Base-by-base conservation (phyloP, 1,139 yeast species). In the Blastobotrys proliferans region DNA sequence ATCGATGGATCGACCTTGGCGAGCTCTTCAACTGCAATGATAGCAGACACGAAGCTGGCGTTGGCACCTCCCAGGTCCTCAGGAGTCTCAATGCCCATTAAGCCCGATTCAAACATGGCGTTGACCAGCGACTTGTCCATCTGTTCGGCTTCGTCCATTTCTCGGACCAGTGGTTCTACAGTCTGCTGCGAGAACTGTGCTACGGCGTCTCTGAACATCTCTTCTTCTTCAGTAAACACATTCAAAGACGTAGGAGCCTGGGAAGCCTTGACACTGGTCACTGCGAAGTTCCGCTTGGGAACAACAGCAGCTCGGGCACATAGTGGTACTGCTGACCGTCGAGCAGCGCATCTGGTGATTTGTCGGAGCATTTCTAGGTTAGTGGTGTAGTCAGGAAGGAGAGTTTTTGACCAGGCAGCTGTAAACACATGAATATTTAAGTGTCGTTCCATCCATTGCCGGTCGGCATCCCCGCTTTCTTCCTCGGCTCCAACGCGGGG, bases 31-130 rank as follows among this genome's bases (percentile, higher is more conserved):
- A 69, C 70, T 8, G 66, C 71, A 11, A 69, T 51, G 42, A 69
- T 68, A 10, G 73, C 73, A 5, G 71, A 63, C 11, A 73, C 69
- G 55, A 69, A 69, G 22, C 67, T 58, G 10, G 73, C 73, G 16
- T 70, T 73, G 11, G 73, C 72, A 25, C 73, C 73, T 19, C 74
- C 73, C 19, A 57, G 56, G 51, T 68, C 70, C 48, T 67, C 71
- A 9, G 73, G 70, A 9, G 72, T 69, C 53, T 69, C 73, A 40
- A 69, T 63, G 18, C 67, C 73, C 73, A 69, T 69, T 27, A 69
- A 58, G 3, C 73, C 73, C 28, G 58, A 58, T 32, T 66, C 72
- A 39, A 69, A 69, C 63, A 69, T 57, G 25, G 62, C 67, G 40
- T 56, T 46, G 44, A 68, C 59, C 39, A 69, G 44, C 16, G 46